Conservation (phyloP, 139 green algal species). For the Picocystis salinarum region DNA sequence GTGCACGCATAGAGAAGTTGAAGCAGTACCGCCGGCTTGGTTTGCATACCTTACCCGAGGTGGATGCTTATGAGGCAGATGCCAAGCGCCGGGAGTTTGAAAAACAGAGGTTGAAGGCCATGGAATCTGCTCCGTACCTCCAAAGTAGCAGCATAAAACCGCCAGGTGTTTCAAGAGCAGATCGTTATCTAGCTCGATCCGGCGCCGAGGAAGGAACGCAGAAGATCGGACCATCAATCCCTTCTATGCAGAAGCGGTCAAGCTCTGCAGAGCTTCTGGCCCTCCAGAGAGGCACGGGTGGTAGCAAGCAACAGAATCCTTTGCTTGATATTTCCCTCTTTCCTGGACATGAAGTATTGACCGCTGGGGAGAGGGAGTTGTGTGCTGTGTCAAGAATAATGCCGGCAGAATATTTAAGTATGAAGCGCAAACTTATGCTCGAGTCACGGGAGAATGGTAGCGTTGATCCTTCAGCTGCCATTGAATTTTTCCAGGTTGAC, state of each 20-base stretch:
- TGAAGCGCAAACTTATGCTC: constrained; percentile 24
- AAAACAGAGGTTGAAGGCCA: constrained; percentile 1
- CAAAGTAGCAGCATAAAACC: neutral
- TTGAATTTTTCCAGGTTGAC: constrained; percentile 1
- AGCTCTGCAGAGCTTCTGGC: too few species aligned
- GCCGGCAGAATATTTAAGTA: constrained; percentile 54
- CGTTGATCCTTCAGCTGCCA: neutral
- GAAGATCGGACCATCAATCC: constrained; percentile 2
- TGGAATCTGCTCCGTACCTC: constrained; percentile 3
- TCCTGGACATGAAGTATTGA: constrained; percentile 1
- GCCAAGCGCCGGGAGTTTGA: constrained; percentile 11
- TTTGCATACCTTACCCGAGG: constrained; percentile 48
- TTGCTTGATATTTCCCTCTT: constrained; percentile 4
- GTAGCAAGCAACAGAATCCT: neutral
- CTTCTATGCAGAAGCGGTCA: constrained; percentile 4
- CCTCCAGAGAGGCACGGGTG: too few species aligned
- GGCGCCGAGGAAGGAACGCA: constrained; percentile 1
- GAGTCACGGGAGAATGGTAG: neutral
- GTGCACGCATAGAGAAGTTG: constrained; percentile 61
- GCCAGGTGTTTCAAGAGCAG: neutral
- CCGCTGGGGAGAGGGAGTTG: constrained; percentile 45
- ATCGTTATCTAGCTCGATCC: too few species aligned
- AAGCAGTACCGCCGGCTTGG: constrained; percentile 43
- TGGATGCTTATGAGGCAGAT: constrained; percentile 36
- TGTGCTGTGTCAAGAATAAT: constrained; percentile 44